A percentile compares a stretch with the other conserved stretches of the same genome.
These are phyloP conservation scores for Ceratobasidium sp. DNA, from an alignment of 1,284 basidiomycete species.

Conservation along the genomic window DNA sequence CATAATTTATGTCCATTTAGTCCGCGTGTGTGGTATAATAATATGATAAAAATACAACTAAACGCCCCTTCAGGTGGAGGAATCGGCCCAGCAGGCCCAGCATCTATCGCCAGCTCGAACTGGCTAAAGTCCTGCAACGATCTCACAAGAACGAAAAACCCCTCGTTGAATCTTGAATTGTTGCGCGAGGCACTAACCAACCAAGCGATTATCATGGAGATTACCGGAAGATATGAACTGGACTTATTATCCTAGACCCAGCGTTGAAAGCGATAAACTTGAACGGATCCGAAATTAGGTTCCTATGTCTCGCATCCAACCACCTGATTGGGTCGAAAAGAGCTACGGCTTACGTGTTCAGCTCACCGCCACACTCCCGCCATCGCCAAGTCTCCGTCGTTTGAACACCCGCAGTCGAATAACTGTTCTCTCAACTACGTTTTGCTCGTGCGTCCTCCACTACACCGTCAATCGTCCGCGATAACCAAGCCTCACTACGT, in stretches of 20 bases:
- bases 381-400: no score
- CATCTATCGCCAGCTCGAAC: slow-evolving; percentile 44
- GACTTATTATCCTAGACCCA: slow-evolving; percentile 46
- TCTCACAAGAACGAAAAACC: slow-evolving; percentile 43
- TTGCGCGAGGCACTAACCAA: slow-evolving; percentile 5
- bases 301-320: slow-evolving; percentile 59
- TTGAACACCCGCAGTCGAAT: no score
- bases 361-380: no score
- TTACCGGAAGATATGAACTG: not conserved
- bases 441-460: no score
- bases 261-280: slow-evolving; percentile 47
- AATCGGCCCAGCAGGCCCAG: slow-evolving; percentile 37
- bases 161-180: slow-evolving; percentile 48
- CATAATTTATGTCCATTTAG: no score
- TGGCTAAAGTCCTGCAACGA: slow-evolving; percentile 40
- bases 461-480: no score
- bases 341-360: no score
- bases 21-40: no score
- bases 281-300: slow-evolving; percentile 45
- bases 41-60: no score
- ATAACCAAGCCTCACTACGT: no score
- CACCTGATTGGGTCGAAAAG: slow-evolving; percentile 68
- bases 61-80: slow-evolving; percentile 46
- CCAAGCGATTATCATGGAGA: not conserved
- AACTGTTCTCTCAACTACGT: no score